These are phyloP conservation scores for Exidia glandulosa DNA, from an alignment of 768 basidiomycete species.

Conservation along the genomic window DNA sequence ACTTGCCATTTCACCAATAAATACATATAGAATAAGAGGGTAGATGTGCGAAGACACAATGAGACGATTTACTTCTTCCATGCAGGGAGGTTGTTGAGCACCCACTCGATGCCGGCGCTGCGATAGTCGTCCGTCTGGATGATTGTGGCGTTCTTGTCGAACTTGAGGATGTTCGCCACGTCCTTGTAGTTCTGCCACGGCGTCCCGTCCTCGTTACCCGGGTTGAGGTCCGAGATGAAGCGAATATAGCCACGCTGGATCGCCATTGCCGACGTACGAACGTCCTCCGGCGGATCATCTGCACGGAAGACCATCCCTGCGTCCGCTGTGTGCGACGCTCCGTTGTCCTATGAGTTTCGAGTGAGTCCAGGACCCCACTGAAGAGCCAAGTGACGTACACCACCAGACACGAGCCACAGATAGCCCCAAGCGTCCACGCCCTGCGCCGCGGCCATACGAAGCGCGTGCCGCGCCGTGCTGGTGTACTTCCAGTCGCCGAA, in stretches of 20 bases:
- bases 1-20: no score
- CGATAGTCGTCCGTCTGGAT: background rate
- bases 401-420: background rate
- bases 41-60: no score
- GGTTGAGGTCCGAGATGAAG: slow-evolving; percentile 9
- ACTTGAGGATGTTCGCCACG: slow-evolving; percentile 1
- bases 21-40: no score
- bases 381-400: no score
- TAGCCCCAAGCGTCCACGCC: background rate
- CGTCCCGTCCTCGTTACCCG: slow-evolving; percentile 9
- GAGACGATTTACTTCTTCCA: no score
- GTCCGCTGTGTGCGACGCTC: background rate
- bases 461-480: background rate
- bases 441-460: background rate
- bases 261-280: background rate
- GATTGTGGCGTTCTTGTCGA: background rate
- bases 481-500: slow-evolving; percentile 16
- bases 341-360: no score
- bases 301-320: background rate
- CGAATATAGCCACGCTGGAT: background rate
- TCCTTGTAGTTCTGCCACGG: slow-evolving; percentile 15
- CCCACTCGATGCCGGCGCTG: no score
- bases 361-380: no score
- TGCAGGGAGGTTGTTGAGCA: no score
- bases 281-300: background rate